Base-by-base conservation (phyloP, 192 early-diverging fungal genomes). In the Podila minutissima region DNA sequence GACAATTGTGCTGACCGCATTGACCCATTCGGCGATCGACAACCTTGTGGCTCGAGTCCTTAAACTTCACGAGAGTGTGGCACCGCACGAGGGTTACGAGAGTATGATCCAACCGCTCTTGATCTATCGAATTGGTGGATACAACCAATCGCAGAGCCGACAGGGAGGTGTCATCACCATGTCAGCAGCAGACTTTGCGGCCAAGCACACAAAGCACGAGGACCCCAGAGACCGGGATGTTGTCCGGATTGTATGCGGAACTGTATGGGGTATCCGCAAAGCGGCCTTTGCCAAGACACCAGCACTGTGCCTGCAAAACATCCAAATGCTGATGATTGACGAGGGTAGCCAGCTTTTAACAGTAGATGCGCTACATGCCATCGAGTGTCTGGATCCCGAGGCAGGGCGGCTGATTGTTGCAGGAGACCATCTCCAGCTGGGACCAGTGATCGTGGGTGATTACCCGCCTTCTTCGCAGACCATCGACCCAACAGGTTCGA, bases 361-460 rank as follows among this genome's bases (percentile, higher is more conserved):
- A 6, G 78, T 82, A 15, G 87, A 86, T 57, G 72, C 84, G 17
- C 62, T 74, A 29, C 74, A 86, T 69, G 85, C 70, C 5, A 72
- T 88, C 33, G 82, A 85, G 51, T 82, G 76, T 60, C 49, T 86
- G n/a, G 84, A 86, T 20, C 69, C 29, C 2, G 22, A 75, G 0
- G 28, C 50, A 31, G 82, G 85, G 13, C 72, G 73, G n/a, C 53
- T 88, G 22, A 73, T 88, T 65, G 83, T 88, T 31, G 87, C 87
- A n/a, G 87, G 87, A n/a, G 85, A 88, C 59, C 87, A 88, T 64
- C 75, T 88, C 60, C 87, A 88, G 70, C 71, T 88, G 19, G 87
- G 87, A 28, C 87, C 87, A 20, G 76, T 88, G 17, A 68, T 88
- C 17, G 50, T 78, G 24, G 84, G 86, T 50, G 75, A 74, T 1